A percentile compares a stretch with the other conserved stretches of the same genome.
phyloP scores from a whole-genome alignment of 1,284 basidiomycete genomes.

The Bjerkandera adusta region DNA sequence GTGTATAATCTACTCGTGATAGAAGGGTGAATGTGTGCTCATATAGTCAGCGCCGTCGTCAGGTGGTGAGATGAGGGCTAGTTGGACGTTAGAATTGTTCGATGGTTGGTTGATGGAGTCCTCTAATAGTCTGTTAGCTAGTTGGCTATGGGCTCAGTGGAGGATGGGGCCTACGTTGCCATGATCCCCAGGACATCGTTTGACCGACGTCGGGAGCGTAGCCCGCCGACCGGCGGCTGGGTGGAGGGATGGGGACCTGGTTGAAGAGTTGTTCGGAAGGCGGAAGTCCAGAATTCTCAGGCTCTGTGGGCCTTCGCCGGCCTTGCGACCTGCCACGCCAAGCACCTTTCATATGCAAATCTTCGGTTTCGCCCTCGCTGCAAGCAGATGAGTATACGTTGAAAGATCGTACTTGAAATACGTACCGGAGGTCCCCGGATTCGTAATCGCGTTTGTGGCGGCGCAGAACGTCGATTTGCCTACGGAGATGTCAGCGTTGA shows the following conservation, averaged over 20 bases:
- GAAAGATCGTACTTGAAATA: not conserved
- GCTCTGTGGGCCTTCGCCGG: not conserved
- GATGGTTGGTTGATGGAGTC: constrained; percentile 1
- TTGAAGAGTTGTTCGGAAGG: not conserved
- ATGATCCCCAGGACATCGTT: constrained; percentile 1
- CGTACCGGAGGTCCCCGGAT: constrained; percentile 8
- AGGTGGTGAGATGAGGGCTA: not conserved
- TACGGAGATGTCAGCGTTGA: not conserved
- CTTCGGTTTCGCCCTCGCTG: not conserved
- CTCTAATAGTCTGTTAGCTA: not conserved
- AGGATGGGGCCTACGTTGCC: not conserved
- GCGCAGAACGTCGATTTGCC: constrained; percentile 13
- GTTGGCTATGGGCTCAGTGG: not conserved
- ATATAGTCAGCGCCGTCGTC: not conserved
- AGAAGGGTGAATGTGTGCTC: not conserved
- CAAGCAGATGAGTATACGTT: not conserved
- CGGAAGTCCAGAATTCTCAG: not conserved
- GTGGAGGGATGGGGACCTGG: not conserved
- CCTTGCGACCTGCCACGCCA: constrained; percentile 5
- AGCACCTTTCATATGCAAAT: constrained; percentile 4
- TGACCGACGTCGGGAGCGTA: not conserved
- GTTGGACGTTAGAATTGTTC: not conserved
- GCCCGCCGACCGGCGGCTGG: not conserved
- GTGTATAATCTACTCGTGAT: too few species aligned
- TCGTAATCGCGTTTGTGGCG: constrained; percentile 15